phyloP scores from a whole-genome alignment of 176 grass and related monocot genomes.

The Aegilops longissima region DNA sequence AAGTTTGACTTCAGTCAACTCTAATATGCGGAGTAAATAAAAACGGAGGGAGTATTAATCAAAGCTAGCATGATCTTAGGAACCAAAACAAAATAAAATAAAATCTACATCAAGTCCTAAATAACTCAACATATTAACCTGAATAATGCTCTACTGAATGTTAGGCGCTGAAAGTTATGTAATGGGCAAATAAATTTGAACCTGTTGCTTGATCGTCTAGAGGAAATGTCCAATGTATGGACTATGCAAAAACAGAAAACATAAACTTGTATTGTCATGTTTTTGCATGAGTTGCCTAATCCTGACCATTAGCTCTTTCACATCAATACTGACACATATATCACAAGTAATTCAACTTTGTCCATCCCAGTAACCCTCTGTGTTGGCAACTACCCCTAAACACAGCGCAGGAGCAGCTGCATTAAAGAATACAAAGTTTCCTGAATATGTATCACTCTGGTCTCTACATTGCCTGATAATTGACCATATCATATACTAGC shows the following conservation, averaged over 20 bases:
- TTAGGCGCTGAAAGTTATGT: neutral
- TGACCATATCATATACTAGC: neutral
- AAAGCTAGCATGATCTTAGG: conserved; percentile 16
- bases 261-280: neutral
- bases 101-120: conserved; percentile 4
- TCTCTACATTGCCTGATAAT: neutral
- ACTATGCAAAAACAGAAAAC: neutral
- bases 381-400: neutral
- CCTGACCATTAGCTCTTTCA: neutral
- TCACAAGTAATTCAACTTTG: neutral
- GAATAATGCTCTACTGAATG: neutral
- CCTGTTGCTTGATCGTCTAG: neutral
- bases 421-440: neutral
- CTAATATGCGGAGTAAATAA: too few relatives aligned
- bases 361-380: neutral
- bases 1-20: too few relatives aligned
- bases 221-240: neutral
- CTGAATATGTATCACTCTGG: neutral
- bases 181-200: neutral
- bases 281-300: conserved; percentile 2
- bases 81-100: neutral
- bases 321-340: neutral
- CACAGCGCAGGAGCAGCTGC: neutral
- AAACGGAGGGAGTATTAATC: neutral
- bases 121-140: conserved; percentile 10